Base-by-base conservation (phyloP, 768 basidiomycete genomes). In the Cystobasidium ongulense region DNA sequence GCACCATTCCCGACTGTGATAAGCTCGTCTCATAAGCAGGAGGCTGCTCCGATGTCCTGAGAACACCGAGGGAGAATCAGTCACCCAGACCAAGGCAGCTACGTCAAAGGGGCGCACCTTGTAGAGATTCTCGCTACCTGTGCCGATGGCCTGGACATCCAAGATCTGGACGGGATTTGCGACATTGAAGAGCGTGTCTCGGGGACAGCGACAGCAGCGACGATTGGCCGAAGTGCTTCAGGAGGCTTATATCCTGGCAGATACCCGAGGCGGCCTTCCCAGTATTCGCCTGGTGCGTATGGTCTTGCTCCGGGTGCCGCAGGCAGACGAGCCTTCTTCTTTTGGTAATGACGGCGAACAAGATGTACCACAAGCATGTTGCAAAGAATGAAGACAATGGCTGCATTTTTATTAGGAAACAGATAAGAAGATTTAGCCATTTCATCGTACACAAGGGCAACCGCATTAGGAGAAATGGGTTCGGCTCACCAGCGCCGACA, bases 281-380 rank as follows among this genome's bases (percentile, higher is more conserved):
- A 67, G 35, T 67, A 67, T 67, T 67, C 65, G 18, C 65, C 65
- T 17, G 50, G 25, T n/a, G 38, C 39, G 43, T 67, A 67, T 2
- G 43, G 41, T 23, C 43, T 39, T 1, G 65, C 65, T 50, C 65
- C 65, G 1, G 41, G 41, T n/a, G 65, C 65, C 3, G 36, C 65
- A 3, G 65, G 65, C 31, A 67, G 50, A 21, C 65, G 41, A 4
- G 41, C 23, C 43, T 29, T 46, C 46, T 38, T 41, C 50, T 53
- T 67, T 27, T 29, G 25, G 21, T 39, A 46, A 23, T 41, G 38
- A 25, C 38, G 4, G 17, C 63, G 11, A 2, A 64, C 17, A n/a
- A 36, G 29, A 27, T 8, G 18, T 13, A 46, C 63, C 17, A 29
- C 15, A 13, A 64, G 5, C 27, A 46, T 46, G 63, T 8, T 39